Evolutionary conservation across 768 basidiomycete genomes (phyloP), one percentile per base, ranked within the genome.

Genomic region (Gloeostereum incarnatum): DNA sequence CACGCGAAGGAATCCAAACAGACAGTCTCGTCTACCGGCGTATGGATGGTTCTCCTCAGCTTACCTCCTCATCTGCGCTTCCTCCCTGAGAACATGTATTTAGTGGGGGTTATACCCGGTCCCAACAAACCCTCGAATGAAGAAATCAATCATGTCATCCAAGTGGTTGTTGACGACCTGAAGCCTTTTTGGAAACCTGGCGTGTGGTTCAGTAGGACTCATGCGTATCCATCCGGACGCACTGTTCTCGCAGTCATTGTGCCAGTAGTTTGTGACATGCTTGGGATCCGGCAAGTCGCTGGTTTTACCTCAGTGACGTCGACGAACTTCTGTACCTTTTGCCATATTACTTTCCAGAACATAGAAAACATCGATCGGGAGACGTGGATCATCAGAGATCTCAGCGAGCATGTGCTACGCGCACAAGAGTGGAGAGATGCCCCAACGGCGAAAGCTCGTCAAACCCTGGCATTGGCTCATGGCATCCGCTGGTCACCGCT

Each of bases 21-120:
- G 35, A 22, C 17, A 7, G 31, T 33, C 27, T 46, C 46, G 2
- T 37, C 42, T 14, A 43, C 43, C 5, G 49, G 32, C 9, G 43
- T 59, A 6, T 56, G 49, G 16, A 34, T 59, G 35, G 42, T 56
- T 5, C 46, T 54, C 13, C 46, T 65, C 5, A 67, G 67, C 34
- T 52, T 70, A 0, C 64, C 64, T 0, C 50, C 49, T 0, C 44
- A 59, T 17, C 38, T 59, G 1, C 45, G 52, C 3, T 66, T 63
- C 40, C 53, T 55, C 7, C 46, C 47, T 0, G 55, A 68, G 39
- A 70, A 71, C 35, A 51, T 70, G 40, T 69, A 55, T 40, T 49
- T 69, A 0, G 63, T 55, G 1, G 68, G 62, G 0, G 46, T 72
- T 17, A 63, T 69, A 21, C 62, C 63, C 6, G 66, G 66, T 1